These are phyloP conservation scores for Nelumbo lutea DNA, from an alignment of 164 flowering plant species.

Conservation along the genomic window DNA sequence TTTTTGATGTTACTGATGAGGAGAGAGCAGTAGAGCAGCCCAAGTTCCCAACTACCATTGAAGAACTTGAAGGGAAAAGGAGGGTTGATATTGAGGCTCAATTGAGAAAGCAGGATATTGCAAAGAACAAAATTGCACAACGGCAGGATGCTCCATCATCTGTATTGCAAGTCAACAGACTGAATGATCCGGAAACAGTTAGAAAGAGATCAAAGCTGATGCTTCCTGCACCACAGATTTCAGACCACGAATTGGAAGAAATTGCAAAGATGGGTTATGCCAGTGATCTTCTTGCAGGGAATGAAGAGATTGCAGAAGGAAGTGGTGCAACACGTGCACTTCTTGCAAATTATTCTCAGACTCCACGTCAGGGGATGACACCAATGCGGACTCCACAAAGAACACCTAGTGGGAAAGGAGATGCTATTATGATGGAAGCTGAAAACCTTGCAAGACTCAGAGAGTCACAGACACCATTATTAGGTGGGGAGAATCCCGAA, in stretches of 20 bases:
- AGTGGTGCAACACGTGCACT: conserved; percentile 93
- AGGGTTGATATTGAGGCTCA: conserved; percentile 87
- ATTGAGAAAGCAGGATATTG: conserved; percentile 78
- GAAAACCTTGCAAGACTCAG: conserved; percentile 90
- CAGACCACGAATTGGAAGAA: conserved; percentile 91
- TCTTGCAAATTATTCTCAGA: conserved; percentile 77
- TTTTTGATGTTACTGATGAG: conserved; percentile 81
- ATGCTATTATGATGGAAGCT: conserved; percentile 99
- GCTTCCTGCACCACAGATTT: conserved; percentile 96
- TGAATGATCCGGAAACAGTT: conserved; percentile 92
- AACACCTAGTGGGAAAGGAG: conserved; percentile 92
- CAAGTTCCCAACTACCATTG: conserved; percentile 89
- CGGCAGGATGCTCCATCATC: conserved; percentile 95
- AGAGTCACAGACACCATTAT: conserved; percentile 90
- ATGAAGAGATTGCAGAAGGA: conserved; percentile 73
- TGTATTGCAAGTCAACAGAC: conserved; percentile 79
- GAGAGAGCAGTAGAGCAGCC: conserved; percentile 69
- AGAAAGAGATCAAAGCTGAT: conserved; percentile 86
- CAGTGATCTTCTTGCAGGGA: conserved; percentile 72
- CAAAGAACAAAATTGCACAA: conserved; percentile 84
- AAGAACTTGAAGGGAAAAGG: conserved; percentile 95
- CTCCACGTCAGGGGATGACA: conserved; percentile 83
- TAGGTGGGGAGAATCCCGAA: conserved; percentile 97
- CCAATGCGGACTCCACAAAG: conserved; percentile 90
- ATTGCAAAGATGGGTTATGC: conserved; percentile 96